phyloP scores from a whole-genome alignment of 495 filamentous ascomycete species.

The Patellaria atrata region DNA sequence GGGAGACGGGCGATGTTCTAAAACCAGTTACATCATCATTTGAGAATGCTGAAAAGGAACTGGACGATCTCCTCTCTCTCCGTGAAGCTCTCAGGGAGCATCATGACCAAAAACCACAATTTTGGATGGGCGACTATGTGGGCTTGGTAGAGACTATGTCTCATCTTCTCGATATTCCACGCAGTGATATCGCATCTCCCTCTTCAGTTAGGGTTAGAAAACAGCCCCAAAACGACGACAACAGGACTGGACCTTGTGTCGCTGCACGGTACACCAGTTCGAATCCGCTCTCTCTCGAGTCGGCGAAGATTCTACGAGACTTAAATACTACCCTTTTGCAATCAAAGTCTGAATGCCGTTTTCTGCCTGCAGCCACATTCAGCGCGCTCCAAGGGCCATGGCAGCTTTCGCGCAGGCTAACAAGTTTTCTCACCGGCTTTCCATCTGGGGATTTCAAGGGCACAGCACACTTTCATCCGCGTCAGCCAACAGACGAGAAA shows the following conservation, averaged over 20 bases:
- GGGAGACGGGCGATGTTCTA: conserved; percentile 19
- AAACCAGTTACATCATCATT: not conserved
- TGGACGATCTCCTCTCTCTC: conserved; percentile 8
- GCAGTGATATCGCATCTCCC: conserved; percentile 9
- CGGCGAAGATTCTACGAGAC: conserved; percentile 8
- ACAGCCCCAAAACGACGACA: no score
- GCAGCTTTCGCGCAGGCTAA: conserved; percentile 39
- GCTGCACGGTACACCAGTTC: conserved; percentile 14
- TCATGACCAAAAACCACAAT: conserved; percentile 41
- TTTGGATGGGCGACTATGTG: conserved; percentile 69
- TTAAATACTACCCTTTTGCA: conserved; percentile 10
- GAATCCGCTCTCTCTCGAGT: no score
- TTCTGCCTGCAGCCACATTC: conserved; percentile 51
- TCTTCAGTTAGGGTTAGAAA: no score
- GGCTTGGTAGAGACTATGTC: conserved; percentile 63
- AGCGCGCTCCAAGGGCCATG: conserved; percentile 61
- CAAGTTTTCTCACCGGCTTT: conserved; percentile 32
- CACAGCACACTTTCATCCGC: conserved; percentile 46
- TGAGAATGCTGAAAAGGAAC: not conserved
- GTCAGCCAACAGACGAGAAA: conserved; percentile 24
- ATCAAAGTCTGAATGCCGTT: conserved; percentile 21
- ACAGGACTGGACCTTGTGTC: conserved; percentile 5
- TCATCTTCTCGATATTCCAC: conserved; percentile 34
- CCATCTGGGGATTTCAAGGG: conserved; percentile 49
- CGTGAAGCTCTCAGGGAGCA: conserved; percentile 24